Evolutionary conservation across 345 rosid species (phyloP).

Genomic region (Corymbia maculata): DNA sequence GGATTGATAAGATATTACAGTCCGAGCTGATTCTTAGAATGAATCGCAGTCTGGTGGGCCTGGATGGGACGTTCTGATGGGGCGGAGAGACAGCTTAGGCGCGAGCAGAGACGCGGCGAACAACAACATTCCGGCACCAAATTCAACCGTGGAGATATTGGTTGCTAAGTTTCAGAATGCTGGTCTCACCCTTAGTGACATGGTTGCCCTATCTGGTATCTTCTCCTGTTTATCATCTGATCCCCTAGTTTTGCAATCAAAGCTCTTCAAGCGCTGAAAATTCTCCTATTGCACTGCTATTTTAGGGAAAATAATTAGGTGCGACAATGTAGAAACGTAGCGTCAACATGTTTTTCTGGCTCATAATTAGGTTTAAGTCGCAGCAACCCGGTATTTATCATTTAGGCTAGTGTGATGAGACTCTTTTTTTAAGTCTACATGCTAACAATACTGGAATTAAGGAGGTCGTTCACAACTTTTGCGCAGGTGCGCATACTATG

Average conservation of each 20-base stretch:
- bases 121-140: constrained; percentile 60
- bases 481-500: constrained; percentile 66
- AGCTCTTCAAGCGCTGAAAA: background rate
- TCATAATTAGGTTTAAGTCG: background rate
- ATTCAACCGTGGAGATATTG: constrained; percentile 45
- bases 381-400: background rate
- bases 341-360: background rate
- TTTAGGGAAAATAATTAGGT: background rate
- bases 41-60: constrained; percentile 74
- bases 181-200: constrained; percentile 55
- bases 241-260: background rate
- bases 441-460: background rate
- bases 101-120: constrained; percentile 67
- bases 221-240: background rate
- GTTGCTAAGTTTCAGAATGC: constrained; percentile 54
- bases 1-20: background rate
- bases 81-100: constrained; percentile 52
- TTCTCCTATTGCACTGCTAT: background rate
- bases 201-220: constrained; percentile 75
- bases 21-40: background rate
- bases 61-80: constrained; percentile 77
- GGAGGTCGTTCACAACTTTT: background rate
- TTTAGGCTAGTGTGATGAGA: background rate
- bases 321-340: background rate
- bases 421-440: background rate